These are phyloP conservation scores for Russula lepida DNA, from an alignment of 768 basidiomycete species.

Conservation along the genomic window DNA sequence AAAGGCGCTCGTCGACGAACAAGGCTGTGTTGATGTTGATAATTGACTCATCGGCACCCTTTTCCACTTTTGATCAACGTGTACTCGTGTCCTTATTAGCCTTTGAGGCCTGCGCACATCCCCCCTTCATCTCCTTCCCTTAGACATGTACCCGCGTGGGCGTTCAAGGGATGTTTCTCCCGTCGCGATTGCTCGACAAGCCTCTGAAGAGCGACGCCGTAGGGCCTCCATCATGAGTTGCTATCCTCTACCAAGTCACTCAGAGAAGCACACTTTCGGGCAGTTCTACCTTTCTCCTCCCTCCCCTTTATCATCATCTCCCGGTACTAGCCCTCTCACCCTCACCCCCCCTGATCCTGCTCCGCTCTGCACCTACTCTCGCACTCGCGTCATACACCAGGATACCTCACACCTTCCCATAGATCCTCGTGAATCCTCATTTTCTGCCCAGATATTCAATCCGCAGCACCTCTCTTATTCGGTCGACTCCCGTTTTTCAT, in stretches of 20 bases:
- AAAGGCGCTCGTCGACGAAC: background rate
- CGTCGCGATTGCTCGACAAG: conserved; percentile 21
- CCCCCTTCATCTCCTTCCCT: background rate
- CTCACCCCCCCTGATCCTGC: conserved; percentile 17
- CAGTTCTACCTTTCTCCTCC: background rate
- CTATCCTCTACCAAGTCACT: conserved; percentile 11
- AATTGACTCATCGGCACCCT: background rate
- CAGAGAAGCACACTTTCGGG: conserved; percentile 6
- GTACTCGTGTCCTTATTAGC: background rate
- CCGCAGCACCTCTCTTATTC: conserved; percentile 3
- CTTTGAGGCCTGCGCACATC: background rate
- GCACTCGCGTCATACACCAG: background rate
- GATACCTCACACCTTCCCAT: conserved; percentile 12
- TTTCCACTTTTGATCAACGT: background rate
- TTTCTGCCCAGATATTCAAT: background rate
- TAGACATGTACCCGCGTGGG: conserved; percentile 16
- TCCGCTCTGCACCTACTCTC: conserved; percentile 1
- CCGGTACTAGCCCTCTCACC: conserved; percentile 1
- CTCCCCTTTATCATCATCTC: conserved; percentile 14
- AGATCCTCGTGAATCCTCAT: conserved; percentile 3
- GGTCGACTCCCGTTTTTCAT: background rate
- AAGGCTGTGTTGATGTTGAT: conserved; percentile 5
- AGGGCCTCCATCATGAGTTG: conserved; percentile 4
- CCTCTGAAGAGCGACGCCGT: conserved; percentile 20
- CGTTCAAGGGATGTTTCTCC: conserved; percentile 19